Conservation (phyloP, 2,329 filamentous ascomycete species). For the Penicillium sp. region DNA sequence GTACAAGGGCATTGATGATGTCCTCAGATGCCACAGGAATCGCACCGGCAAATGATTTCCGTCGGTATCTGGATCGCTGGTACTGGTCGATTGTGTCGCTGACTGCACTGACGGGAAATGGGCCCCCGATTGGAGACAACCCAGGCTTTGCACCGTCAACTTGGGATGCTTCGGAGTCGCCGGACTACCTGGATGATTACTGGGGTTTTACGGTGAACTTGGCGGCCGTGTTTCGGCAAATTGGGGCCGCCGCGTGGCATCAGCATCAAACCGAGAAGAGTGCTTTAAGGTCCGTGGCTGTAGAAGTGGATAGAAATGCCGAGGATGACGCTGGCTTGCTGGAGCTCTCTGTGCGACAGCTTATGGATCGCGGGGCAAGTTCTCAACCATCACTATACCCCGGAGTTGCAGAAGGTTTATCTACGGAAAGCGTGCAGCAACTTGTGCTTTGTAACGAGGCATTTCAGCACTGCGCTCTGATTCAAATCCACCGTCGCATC, state of each 20-base stretch:
- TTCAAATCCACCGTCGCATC: conserved; percentile 40
- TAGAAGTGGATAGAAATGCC: conserved; percentile 18
- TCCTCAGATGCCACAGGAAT: conserved; percentile 18
- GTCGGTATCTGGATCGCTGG: conserved; percentile 38
- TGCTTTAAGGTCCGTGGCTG: conserved; percentile 12
- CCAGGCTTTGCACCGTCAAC: conserved; percentile 15
- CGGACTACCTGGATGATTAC: conserved; percentile 41
- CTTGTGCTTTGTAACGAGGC: conserved; percentile 40
- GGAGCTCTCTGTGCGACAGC: conserved; percentile 30
- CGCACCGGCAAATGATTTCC: conserved; percentile 29
- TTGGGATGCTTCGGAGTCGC: conserved; percentile 12
- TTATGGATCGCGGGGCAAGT: conserved; percentile 31
- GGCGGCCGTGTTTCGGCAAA: conserved; percentile 36
- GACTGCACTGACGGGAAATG: conserved; percentile 38
- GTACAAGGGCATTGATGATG: conserved; percentile 37
- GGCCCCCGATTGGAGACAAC: conserved; percentile 30
- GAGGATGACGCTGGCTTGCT: conserved; percentile 30
- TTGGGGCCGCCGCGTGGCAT: conserved; percentile 35
- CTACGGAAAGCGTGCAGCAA: conserved; percentile 30
- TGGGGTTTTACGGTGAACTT: conserved; percentile 40
- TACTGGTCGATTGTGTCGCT: conserved; percentile 41
- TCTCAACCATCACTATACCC: conserved; percentile 34
- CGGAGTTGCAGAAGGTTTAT: conserved; percentile 31
- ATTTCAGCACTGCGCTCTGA: conserved; percentile 42
- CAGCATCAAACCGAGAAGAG: conserved; percentile 18